A percentile compares a stretch with the other conserved stretches of the same genome.
These are phyloP conservation scores for Dactylonectria estremocensis DNA, from an alignment of 2,329 filamentous ascomycete genomes.

Conservation along the genomic window DNA sequence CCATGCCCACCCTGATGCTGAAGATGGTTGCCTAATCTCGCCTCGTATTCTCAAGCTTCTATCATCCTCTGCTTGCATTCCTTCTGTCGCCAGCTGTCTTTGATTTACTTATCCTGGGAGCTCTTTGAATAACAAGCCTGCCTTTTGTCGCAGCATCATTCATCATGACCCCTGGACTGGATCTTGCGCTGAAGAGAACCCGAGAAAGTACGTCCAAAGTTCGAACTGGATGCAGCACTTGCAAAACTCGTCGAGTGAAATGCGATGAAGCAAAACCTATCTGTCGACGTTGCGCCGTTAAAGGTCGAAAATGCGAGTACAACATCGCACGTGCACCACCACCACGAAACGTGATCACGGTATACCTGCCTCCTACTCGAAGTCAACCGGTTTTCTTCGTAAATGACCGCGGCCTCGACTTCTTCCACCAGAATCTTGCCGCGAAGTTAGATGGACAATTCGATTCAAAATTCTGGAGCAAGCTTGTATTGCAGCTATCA, in stretches of 20 bases:
- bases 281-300: slow-evolving; percentile 20
- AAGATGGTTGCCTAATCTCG: too few relatives aligned
- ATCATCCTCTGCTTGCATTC: too few relatives aligned
- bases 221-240: slow-evolving; percentile 25
- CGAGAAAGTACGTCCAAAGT: slow-evolving; percentile 27
- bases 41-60: too few relatives aligned
- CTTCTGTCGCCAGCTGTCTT: too few relatives aligned
- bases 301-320: slow-evolving; percentile 20
- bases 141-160: slow-evolving; percentile 2
- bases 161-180: slow-evolving; percentile 1
- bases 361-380: slow-evolving; percentile 15
- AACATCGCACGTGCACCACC: not conserved
- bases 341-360: slow-evolving; percentile 18
- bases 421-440: slow-evolving; percentile 20
- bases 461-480: slow-evolving; percentile 23
- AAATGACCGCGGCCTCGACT: slow-evolving; percentile 19
- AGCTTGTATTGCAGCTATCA: slow-evolving; percentile 22
- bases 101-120: too few relatives aligned
- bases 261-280: slow-evolving; percentile 24
- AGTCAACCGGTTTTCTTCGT: slow-evolving; percentile 15
- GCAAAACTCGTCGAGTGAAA: slow-evolving; percentile 27
- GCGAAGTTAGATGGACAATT: slow-evolving; percentile 9
- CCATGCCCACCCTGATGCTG: too few relatives aligned
- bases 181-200: slow-evolving; percentile 14
- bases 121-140: not conserved